These are phyloP conservation scores for Arthrocladium fulminans DNA, from an alignment of 2,329 filamentous ascomycete species.

Conservation along the genomic window DNA sequence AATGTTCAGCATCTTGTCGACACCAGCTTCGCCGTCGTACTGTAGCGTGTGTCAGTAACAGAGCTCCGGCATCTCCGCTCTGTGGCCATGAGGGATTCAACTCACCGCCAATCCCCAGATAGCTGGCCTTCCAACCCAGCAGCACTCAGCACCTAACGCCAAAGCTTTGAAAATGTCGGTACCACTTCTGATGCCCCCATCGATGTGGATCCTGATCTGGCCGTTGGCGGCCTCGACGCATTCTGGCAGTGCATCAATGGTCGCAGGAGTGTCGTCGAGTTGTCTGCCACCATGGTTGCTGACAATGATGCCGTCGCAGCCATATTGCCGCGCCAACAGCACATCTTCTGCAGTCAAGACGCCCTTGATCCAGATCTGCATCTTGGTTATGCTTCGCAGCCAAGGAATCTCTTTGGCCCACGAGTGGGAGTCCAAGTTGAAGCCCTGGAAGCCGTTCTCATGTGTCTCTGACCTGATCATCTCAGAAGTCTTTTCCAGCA, in stretches of 20 bases:
- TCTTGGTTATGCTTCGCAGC: constrained; percentile 33
- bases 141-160: constrained; percentile 42
- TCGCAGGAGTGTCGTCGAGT: constrained; percentile 30
- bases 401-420: constrained; percentile 46
- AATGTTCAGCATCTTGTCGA: constrained; percentile 21
- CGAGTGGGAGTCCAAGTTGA: constrained; percentile 33
- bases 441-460: constrained; percentile 10
- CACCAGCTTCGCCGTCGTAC: constrained; percentile 22
- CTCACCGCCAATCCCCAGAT: constrained; percentile 40
- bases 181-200: constrained; percentile 48
- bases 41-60: not conserved
- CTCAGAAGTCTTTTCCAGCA: constrained; percentile 19
- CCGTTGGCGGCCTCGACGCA: constrained; percentile 22
- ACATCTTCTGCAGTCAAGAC: constrained; percentile 28
- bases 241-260: constrained; percentile 28
- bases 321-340: constrained; percentile 27
- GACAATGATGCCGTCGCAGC: constrained; percentile 29
- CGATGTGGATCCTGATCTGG: constrained; percentile 35
- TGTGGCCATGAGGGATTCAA: too few relatives aligned
- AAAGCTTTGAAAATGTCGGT: constrained; percentile 51
- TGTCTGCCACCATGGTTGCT: constrained; percentile 33
- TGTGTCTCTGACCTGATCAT: constrained; percentile 11
- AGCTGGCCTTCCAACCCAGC: constrained; percentile 40
- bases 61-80: not conserved
- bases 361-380: constrained; percentile 21